phyloP scores from a whole-genome alignment of 108 stramenopile species.

The Aureococcus anophagefferens region DNA sequence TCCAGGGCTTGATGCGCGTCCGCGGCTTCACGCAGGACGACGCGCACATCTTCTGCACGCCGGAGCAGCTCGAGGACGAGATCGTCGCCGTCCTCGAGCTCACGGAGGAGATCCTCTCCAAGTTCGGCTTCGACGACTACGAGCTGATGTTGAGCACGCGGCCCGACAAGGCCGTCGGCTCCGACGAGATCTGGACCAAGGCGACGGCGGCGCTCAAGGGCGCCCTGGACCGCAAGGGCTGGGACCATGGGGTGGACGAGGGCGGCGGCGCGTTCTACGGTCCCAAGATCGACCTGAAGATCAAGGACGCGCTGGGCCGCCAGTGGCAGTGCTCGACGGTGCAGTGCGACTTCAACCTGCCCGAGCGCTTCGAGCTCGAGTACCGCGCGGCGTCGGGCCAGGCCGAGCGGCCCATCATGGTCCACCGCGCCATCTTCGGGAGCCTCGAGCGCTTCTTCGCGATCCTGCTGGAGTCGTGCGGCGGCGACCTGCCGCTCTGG shows the following conservation, averaged over 20 bases:
- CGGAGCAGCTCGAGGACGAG: slow-evolving; percentile 86
- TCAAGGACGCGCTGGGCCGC: slow-evolving; percentile 91
- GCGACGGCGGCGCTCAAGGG: slow-evolving; percentile 72
- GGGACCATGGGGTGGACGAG: slow-evolving; percentile 85
- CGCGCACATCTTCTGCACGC: slow-evolving; percentile 94
- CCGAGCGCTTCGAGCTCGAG: slow-evolving; percentile 88
- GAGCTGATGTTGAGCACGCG: slow-evolving; percentile 90
- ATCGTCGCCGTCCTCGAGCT: slow-evolving; percentile 81
- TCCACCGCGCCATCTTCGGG: slow-evolving; percentile 96
- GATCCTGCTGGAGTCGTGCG: slow-evolving; percentile 84
- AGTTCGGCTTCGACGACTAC: slow-evolving; percentile 89
- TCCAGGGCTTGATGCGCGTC: slow-evolving; percentile 93
- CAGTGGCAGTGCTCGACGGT: slow-evolving; percentile 97
- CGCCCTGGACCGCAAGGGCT: slow-evolving; percentile 76
- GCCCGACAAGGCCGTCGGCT: slow-evolving; percentile 85
- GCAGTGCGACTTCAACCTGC: slow-evolving; percentile 95
- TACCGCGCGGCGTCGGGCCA: slow-evolving; percentile 68
- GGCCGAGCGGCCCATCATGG: slow-evolving; percentile 74
- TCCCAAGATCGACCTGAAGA: slow-evolving; percentile 96
- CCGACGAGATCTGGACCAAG: slow-evolving; percentile 84
- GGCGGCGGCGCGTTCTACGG: slow-evolving; percentile 97
- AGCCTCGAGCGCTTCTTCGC: slow-evolving; percentile 96
- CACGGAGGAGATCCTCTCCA: slow-evolving; percentile 68
- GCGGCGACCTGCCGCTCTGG: slow-evolving; percentile 93
- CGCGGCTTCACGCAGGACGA: slow-evolving; percentile 97